Evolutionary conservation across 257 asterid species (phyloP), one percentile per base, ranked within the genome.

Genomic region (Scutellaria minor): DNA sequence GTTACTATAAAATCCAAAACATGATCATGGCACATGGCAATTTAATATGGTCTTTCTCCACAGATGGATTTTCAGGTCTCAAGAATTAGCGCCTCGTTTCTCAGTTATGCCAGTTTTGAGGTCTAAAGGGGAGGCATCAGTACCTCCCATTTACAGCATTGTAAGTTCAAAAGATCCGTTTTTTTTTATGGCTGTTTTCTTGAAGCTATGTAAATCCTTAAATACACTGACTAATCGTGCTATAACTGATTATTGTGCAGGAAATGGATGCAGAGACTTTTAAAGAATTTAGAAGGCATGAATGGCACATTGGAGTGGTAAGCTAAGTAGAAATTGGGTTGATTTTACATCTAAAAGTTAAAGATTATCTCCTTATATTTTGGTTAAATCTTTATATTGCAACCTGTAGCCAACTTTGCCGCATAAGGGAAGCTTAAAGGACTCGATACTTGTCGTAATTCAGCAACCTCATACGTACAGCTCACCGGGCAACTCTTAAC

Each of bases 281-380:
- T 71, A 87, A 74, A 51, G 95, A 83, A 44, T 87, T 93, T 20
- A 82, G 80, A 58, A 81, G 85, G 61, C 93, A 82, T 15, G 92
- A 85, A 53, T 90, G 97, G 98, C 95, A 90, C 66, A 93, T 93
- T 68, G 98, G 96, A 1, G 88, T 93, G 91, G 97, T 90, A 81
- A 84, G 90, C 72, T 90, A 81, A 84, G 90, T 74, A 52, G n/a
- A 11, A 73, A 13, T 71, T 37, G 44, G 51, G 50, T 60, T 59
- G 8, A 55, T 40, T 27, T 31, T 31, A 31, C 37, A 31, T 20
- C 12, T 55, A 12, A 10, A 5, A 41, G 7, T 66, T 22, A 42
- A 64, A 27, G 59, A 42, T 73, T 13, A 55, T 41, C 4, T 9
- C 39, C 27, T 68, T 47, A 37, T 9, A 5, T 68, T 45, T 74